Evolutionary conservation across 805 yeast genomes (phyloP).

Genomic region (Wickerhamiella musiphila): DNA sequence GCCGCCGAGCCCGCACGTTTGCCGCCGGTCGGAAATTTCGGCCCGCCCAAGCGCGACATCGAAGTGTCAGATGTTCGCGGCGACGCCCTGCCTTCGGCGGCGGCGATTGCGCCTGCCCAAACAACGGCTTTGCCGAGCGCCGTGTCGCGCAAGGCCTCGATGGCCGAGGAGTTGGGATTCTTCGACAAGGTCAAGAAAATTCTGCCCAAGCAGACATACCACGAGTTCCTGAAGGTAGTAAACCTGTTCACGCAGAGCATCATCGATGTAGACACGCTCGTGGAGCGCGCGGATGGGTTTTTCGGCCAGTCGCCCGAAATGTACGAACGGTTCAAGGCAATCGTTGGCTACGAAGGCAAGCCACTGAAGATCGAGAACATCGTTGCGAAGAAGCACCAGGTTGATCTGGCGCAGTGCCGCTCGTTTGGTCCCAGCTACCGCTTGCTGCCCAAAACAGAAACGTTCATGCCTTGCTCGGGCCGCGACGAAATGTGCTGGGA

Average conservation of each 20-base stretch:
- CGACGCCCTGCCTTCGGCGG: neutral
- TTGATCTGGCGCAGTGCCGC: slow-evolving; percentile 79
- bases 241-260: slow-evolving; percentile 82
- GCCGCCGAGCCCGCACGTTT: slow-evolving; percentile 35
- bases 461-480: slow-evolving; percentile 94
- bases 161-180: slow-evolving; percentile 73
- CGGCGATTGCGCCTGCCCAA: neutral
- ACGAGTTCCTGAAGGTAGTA: slow-evolving; percentile 77
- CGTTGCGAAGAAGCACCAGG: slow-evolving; percentile 69
- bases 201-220: slow-evolving; percentile 75
- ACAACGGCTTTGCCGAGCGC: slow-evolving; percentile 27
- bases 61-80: neutral
- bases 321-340: slow-evolving; percentile 77
- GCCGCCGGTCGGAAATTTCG: slow-evolving; percentile 82
- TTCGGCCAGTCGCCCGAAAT: slow-evolving; percentile 68
- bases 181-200: slow-evolving; percentile 84
- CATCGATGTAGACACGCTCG: slow-evolving; percentile 64
- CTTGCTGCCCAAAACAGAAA: slow-evolving; percentile 79
- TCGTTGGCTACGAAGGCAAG: slow-evolving; percentile 74
- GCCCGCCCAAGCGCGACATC: slow-evolving; percentile 27
- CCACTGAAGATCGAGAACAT: slow-evolving; percentile 82
- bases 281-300: slow-evolving; percentile 70
- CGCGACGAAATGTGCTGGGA: slow-evolving; percentile 99
- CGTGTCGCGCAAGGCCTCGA: slow-evolving; percentile 35
- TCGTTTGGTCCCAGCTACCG: slow-evolving; percentile 93